These are phyloP conservation scores for Colletotrichum theobromicola DNA, from an alignment of 2,329 filamentous ascomycete species.

Conservation along the genomic window DNA sequence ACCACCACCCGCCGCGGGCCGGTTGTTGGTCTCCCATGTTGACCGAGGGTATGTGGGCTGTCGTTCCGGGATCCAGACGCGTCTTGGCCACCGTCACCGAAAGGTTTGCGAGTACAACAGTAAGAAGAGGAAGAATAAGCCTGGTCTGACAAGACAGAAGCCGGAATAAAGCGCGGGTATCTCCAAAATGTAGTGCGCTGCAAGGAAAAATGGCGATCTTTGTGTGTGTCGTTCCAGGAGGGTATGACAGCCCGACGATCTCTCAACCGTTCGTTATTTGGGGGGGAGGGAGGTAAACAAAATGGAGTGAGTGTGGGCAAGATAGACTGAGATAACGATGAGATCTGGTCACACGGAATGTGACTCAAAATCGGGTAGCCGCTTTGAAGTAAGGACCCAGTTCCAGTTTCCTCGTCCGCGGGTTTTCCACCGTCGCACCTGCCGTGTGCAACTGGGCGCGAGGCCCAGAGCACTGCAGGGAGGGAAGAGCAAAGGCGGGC, in stretches of 20 bases:
- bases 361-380: slow-evolving; percentile 9
- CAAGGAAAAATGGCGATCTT: background rate
- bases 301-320: background rate
- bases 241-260: background rate
- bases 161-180: slow-evolving; percentile 14
- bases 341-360: slow-evolving; percentile 8
- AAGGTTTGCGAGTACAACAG: background rate
- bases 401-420: background rate
- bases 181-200: slow-evolving; percentile 12
- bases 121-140: background rate
- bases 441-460: slow-evolving; percentile 10
- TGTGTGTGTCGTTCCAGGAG: background rate
- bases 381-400: background rate
- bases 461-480: slow-evolving; percentile 16
- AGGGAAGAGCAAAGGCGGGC: background rate
- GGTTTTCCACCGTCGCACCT: slow-evolving; percentile 1
- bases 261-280: background rate
- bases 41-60: background rate
- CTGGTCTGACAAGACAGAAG: background rate
- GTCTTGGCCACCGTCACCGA: background rate
- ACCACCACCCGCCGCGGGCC: slow-evolving; percentile 3
- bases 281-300: background rate
- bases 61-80: background rate
- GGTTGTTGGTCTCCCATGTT: slow-evolving; percentile 15
- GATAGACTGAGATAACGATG: background rate